phyloP scores from a whole-genome alignment of 148 eudicot species.

The Amaranthus cruentus region DNA sequence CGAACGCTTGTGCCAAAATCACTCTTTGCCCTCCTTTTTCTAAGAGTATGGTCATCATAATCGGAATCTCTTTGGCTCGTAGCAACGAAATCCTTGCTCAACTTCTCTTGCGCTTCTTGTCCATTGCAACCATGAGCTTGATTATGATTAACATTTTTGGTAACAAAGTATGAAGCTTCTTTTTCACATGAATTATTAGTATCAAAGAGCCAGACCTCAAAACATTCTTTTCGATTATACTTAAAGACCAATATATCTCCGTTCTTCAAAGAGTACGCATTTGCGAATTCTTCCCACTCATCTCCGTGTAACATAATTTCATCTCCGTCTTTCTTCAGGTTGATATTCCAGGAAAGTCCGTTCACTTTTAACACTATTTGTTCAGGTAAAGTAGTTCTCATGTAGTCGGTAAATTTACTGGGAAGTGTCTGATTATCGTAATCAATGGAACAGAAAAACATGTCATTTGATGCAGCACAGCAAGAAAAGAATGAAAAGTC shows the following conservation, averaged over 20 bases:
- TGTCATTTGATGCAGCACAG: too few relatives aligned
- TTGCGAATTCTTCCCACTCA: slow-evolving; percentile 7
- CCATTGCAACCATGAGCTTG: neutral
- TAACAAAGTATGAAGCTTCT: slow-evolving; percentile 13
- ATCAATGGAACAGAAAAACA: neutral
- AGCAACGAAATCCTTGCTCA: neutral
- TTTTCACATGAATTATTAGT: slow-evolving; percentile 3
- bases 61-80: too few relatives aligned
- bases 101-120: neutral
- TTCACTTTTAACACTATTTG: neutral
- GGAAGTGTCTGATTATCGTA: slow-evolving; percentile 11
- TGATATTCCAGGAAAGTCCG: slow-evolving; percentile 1
- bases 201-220: slow-evolving; percentile 12
- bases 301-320: slow-evolving; percentile 5
- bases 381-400: neutral
- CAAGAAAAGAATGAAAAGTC: too few relatives aligned
- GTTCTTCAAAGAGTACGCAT: slow-evolving; percentile 11
- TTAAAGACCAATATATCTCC: slow-evolving; percentile 9
- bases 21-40: neutral
- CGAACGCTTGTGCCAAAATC: neutral
- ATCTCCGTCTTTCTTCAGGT: neutral
- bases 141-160: neutral
- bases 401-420: slow-evolving; percentile 5
- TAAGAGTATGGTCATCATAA: neutral
- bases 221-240: slow-evolving; percentile 4